phyloP scores from a whole-genome alignment of 768 basidiomycete species.

The Pisolithus orientalis region DNA sequence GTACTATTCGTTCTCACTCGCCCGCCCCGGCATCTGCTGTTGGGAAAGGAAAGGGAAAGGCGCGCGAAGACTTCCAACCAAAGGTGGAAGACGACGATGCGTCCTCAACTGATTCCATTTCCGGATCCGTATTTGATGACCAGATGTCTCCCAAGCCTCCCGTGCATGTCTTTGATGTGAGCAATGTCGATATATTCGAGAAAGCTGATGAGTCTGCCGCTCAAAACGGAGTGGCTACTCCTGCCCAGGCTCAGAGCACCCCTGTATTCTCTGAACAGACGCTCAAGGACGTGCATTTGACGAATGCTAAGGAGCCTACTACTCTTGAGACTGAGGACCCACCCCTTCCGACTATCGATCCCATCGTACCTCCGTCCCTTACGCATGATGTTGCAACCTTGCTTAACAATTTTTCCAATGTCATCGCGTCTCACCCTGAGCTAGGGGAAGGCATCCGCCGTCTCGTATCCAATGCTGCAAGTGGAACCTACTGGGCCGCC shows the following conservation, averaged over 20 bases:
- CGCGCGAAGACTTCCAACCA: slow-evolving; percentile 12
- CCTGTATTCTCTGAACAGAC: slow-evolving; percentile 29
- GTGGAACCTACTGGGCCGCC: slow-evolving; percentile 62
- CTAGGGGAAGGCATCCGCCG: slow-evolving; percentile 61
- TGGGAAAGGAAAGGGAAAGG: slow-evolving; percentile 48
- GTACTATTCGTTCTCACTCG: slow-evolving; percentile 21
- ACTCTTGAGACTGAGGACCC: slow-evolving; percentile 34
- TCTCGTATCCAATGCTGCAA: slow-evolving; percentile 54
- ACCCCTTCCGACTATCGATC: slow-evolving; percentile 43
- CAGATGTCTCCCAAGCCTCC: slow-evolving; percentile 50
- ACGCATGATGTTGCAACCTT: slow-evolving; percentile 60
- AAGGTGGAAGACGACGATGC: slow-evolving; percentile 28
- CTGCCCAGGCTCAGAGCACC: slow-evolving; percentile 34
- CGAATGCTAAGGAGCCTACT: slow-evolving; percentile 8
- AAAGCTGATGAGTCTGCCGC: slow-evolving; percentile 14
- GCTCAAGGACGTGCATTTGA: slow-evolving; percentile 10
- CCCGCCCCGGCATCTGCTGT: slow-evolving; percentile 11
- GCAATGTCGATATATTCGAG: slow-evolving; percentile 17
- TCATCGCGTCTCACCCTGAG: slow-evolving; percentile 63
- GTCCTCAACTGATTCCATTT: slow-evolving; percentile 37
- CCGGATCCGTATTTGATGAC: slow-evolving; percentile 34
- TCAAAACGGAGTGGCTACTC: slow-evolving; percentile 19
- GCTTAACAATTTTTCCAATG: slow-evolving; percentile 47
- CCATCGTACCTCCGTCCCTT: slow-evolving; percentile 37
- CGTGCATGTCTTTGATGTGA: slow-evolving; percentile 51